A percentile compares a stretch with the other conserved stretches of the same genome.
Conservation (phyloP, 2,329 filamentous ascomycete species). For the Phaeosphaeriaceae sp. region DNA sequence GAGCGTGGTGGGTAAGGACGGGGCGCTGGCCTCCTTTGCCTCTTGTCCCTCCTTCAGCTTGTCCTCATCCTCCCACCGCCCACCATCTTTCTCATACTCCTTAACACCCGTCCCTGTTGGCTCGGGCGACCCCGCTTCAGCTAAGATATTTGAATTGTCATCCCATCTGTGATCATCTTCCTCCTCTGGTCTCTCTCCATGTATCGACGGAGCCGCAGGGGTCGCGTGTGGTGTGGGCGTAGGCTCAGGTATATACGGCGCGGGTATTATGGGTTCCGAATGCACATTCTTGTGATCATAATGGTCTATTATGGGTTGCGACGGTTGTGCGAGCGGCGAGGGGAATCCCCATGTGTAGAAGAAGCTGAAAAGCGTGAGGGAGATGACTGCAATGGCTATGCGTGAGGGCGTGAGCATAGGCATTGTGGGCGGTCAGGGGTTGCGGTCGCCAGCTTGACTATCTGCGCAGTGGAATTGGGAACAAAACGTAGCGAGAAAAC, state of each 20-base stretch:
- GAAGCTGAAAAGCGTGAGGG: slow-evolving; percentile 38
- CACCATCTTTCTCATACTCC: slow-evolving; percentile 27
- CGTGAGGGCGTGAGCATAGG: slow-evolving; percentile 42
- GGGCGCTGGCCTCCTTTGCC: background rate
- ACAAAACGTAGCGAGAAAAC: background rate
- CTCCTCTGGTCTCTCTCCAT: slow-evolving; percentile 11
- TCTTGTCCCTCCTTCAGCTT: slow-evolving; percentile 10
- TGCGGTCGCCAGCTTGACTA: background rate
- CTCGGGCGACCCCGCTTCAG: slow-evolving; percentile 4
- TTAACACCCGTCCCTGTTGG: slow-evolving; percentile 12
- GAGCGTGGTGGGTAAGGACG: slow-evolving; percentile 14
- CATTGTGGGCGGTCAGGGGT: slow-evolving; percentile 27
- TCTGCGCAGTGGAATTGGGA: background rate
- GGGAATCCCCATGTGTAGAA: slow-evolving; percentile 42
- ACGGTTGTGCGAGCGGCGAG: slow-evolving; percentile 20
- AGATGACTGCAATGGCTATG: slow-evolving; percentile 33
- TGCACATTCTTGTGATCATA: slow-evolving; percentile 29
- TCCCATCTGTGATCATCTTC: slow-evolving; percentile 23
- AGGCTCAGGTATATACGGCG: slow-evolving; percentile 15
- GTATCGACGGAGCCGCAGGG: slow-evolving; percentile 1
- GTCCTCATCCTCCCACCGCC: slow-evolving; percentile 24
- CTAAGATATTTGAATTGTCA: slow-evolving; percentile 2
- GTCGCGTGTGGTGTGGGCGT: slow-evolving; percentile 14
- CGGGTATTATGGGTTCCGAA: slow-evolving; percentile 25
- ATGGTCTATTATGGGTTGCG: slow-evolving; percentile 32